These are phyloP conservation scores for Aspergillus caelatus DNA, from an alignment of 2,329 filamentous ascomycete species.

Conservation along the genomic window DNA sequence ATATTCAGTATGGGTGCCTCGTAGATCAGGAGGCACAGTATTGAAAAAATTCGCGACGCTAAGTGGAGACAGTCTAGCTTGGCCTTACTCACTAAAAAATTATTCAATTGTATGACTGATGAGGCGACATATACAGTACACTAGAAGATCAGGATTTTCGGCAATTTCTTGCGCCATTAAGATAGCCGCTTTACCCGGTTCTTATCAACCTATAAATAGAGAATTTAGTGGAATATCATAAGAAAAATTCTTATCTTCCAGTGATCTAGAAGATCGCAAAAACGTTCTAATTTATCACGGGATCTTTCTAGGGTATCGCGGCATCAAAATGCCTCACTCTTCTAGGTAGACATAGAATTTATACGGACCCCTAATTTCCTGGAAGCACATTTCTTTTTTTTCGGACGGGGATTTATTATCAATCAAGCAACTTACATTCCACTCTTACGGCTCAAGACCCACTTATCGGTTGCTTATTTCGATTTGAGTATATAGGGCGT, in stretches of 20 bases:
- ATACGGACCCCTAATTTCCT: not conserved
- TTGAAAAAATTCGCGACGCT: not conserved
- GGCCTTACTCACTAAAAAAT: not conserved
- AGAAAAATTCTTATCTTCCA: not conserved
- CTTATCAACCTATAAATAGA: not conserved
- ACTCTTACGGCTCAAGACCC: not conserved
- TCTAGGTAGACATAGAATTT: not conserved
- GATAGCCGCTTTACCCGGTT: not conserved
- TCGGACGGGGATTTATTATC: not conserved
- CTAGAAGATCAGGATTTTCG: constrained; percentile 2
- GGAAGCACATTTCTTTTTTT: not conserved
- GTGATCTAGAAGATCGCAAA: not conserved
- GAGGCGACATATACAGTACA: not conserved
- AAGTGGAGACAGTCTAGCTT: not conserved
- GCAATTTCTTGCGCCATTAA: not conserved
- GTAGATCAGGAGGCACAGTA: not conserved
- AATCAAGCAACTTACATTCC: not conserved
- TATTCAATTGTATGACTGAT: constrained; percentile 1
- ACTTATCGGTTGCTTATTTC: not conserved
- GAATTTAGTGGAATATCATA: not conserved
- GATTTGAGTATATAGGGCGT: not conserved
- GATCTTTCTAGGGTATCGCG: not conserved
- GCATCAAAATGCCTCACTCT: not conserved
- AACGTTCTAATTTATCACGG: not conserved
- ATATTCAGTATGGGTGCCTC: not conserved